Conservation (phyloP, 495 filamentous ascomycete species). For the Aspergillus asperescens region DNA sequence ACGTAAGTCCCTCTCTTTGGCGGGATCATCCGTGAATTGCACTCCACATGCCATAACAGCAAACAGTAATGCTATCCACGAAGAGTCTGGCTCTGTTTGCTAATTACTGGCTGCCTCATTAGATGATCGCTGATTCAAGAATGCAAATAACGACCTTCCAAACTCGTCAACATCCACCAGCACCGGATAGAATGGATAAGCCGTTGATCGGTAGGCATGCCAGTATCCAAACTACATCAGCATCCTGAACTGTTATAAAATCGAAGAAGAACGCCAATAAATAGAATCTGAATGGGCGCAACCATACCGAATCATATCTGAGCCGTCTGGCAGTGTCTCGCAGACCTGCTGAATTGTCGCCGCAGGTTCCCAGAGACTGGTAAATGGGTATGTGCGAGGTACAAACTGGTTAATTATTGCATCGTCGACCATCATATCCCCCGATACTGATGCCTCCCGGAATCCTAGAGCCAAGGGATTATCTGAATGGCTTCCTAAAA, state of each 20-base stretch:
- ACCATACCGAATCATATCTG: constrained; percentile 23
- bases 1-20: constrained; percentile 45
- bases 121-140: constrained; percentile 18
- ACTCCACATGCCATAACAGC: constrained; percentile 69
- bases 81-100: constrained; percentile 5
- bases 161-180: constrained; percentile 20
- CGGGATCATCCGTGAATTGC: constrained; percentile 61
- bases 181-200: constrained; percentile 23
- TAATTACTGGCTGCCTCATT: background rate
- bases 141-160: constrained; percentile 16
- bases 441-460: constrained; percentile 7
- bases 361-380: constrained; percentile 22
- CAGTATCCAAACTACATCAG: constrained; percentile 18
- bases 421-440: constrained; percentile 12
- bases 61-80: constrained; percentile 45
- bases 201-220: constrained; percentile 21
- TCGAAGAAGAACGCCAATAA: too few species aligned
- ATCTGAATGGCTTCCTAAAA: constrained; percentile 23
- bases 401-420: constrained; percentile 21
- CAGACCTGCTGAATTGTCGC: constrained; percentile 17
- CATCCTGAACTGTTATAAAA: too few species aligned
- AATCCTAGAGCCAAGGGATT: constrained; percentile 18
- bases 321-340: constrained; percentile 24
- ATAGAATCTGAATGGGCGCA: too few species aligned
- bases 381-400: constrained; percentile 25